Percentiles rank a stretch among this genome's conserved stretches.
These are phyloP conservation scores for Candida koratica DNA, from an alignment of 805 yeast genomes.

Conservation along the genomic window DNA sequence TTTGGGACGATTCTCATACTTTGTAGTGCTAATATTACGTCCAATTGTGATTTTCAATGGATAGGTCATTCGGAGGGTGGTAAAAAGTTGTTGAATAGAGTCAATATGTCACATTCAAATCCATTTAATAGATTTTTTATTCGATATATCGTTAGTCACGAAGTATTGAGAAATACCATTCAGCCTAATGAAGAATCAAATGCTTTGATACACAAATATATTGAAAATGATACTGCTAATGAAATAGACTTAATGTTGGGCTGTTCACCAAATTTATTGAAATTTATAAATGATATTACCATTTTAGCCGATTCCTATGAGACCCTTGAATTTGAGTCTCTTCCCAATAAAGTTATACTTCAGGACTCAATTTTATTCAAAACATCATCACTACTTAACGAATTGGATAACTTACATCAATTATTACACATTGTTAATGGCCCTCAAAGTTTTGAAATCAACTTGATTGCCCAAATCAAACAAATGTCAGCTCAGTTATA, in stretches of 20 bases:
- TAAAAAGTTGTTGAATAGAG: conserved; percentile 21
- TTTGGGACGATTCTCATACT: conserved; percentile 37
- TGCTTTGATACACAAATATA: conserved; percentile 20
- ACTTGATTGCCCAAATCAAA: conserved; percentile 35
- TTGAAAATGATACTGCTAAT: conserved; percentile 31
- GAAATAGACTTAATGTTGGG: conserved; percentile 38
- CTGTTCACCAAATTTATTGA: conserved; percentile 35
- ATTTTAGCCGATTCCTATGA: conserved; percentile 35
- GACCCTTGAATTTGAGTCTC: conserved; percentile 23
- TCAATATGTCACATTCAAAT: conserved; percentile 1
- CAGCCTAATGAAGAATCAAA: conserved; percentile 28
- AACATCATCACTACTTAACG: conserved; percentile 21
- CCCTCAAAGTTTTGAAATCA: conserved; percentile 7
- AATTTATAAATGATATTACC: conserved; percentile 33
- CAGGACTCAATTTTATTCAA: conserved; percentile 21
- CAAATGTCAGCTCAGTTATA: conserved; percentile 31
- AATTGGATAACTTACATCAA: conserved; percentile 19
- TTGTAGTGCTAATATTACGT: conserved; percentile 40
- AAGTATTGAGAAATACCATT: conserved; percentile 40
- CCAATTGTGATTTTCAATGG: conserved; percentile 39
- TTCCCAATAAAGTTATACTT: conserved; percentile 15
- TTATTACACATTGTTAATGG: not conserved
- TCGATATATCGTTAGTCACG: conserved; percentile 39
- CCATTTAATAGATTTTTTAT: conserved; percentile 35
- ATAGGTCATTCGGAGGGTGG: conserved; percentile 34